phyloP scores from a whole-genome alignment of 108 stramenopile genomes.

The Cyclotella atomus region DNA sequence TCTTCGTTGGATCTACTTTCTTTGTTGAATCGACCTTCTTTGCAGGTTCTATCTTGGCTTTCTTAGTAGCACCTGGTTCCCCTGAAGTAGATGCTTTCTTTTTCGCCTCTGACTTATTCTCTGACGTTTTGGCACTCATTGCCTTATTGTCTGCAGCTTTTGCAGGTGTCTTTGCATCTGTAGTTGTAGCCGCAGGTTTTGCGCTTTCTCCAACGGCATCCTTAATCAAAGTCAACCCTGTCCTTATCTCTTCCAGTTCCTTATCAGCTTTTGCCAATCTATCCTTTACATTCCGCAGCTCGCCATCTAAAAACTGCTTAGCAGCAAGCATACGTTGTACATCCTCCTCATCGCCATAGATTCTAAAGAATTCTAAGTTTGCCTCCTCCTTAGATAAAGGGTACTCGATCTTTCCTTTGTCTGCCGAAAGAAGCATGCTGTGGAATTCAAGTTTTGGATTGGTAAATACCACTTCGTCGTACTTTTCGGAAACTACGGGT shows the following conservation, averaged over 20 bases:
- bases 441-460: slow-evolving; percentile 81
- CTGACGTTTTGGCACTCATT: not conserved
- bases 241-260: slow-evolving; percentile 62
- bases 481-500: slow-evolving; percentile 87
- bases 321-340: slow-evolving; percentile 65
- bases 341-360: slow-evolving; percentile 69
- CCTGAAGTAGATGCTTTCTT: not conserved
- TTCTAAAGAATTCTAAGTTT: slow-evolving; percentile 52
- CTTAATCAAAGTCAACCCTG: slow-evolving; percentile 30
- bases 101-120: not conserved
- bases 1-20: not conserved
- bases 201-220: not conserved
- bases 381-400: slow-evolving; percentile 47
- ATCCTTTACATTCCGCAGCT: slow-evolving; percentile 69
- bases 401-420: slow-evolving; percentile 18
- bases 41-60: not conserved
- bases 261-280: slow-evolving; percentile 55
- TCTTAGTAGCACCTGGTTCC: slow-evolving; percentile 6
- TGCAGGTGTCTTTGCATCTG: not conserved
- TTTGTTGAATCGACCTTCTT: not conserved
- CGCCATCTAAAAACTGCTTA: slow-evolving; percentile 67
- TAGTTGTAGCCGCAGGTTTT: not conserved
- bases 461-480: slow-evolving; percentile 98
- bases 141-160: not conserved
- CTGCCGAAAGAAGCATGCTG: slow-evolving; percentile 46